Evolutionary conservation across 31 red algal species (phyloP).

Genomic region (Endocladia muricata): DNA sequence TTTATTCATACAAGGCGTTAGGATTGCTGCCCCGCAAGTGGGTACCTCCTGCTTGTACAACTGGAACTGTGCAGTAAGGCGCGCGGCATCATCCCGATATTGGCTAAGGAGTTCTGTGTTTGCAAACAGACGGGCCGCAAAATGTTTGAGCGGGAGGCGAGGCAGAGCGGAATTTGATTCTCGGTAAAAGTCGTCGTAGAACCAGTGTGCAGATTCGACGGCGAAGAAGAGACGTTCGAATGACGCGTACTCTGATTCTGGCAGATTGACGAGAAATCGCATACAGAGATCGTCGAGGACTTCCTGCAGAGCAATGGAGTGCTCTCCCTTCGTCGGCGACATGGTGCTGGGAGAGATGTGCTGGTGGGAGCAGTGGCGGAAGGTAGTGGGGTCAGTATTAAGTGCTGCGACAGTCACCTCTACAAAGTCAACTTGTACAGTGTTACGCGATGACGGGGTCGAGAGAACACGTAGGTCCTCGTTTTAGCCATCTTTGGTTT

Average conservation of each 20-base stretch:
- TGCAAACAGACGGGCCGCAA: conserved; percentile 78
- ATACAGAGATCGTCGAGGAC: conserved; percentile 87
- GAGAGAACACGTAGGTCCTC: too few species aligned
- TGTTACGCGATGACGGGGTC: too few species aligned
- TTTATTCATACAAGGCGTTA: conserved; percentile 73
- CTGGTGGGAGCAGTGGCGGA: too few species aligned
- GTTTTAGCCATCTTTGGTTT: too few species aligned
- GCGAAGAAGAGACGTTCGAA: conserved; percentile 95
- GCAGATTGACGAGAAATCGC: conserved; percentile 87
- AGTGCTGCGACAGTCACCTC: too few species aligned
- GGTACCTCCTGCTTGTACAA: conserved; percentile 94
- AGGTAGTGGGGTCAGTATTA: too few species aligned
- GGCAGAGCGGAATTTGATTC: conserved; percentile 73
- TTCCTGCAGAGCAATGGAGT: conserved; percentile 16
- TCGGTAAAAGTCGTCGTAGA: conserved; percentile 94
- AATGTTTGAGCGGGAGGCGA: conserved; percentile 63
- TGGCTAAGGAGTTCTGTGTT: conserved; percentile 64
- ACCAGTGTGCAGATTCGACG: conserved; percentile 96
- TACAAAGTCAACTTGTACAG: too few species aligned
- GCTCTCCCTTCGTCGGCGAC: too few species aligned
- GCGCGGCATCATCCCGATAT: conserved; percentile 55
- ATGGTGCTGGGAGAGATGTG: too few species aligned
- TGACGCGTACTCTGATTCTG: conserved; percentile 86
- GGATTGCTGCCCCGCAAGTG: conserved; percentile 76
- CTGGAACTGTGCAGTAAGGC: conserved; percentile 78